Evolutionary conservation across 2,329 filamentous ascomycete species (phyloP), one percentile per base, ranked within the genome.

Genomic region (Escovopsis sp.): DNA sequence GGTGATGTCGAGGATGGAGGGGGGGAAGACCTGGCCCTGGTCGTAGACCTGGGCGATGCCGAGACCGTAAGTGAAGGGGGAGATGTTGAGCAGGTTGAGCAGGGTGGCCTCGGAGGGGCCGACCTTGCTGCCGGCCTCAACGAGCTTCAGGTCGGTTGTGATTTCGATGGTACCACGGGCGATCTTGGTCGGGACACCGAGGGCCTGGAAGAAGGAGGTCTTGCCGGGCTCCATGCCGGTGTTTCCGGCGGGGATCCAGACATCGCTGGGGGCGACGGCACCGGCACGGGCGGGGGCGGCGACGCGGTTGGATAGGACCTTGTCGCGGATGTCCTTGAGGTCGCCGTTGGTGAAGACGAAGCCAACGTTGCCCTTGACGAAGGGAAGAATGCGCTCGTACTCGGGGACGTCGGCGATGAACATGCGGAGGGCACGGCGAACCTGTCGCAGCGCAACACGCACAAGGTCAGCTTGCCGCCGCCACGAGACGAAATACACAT

Each of bases 111-210:
- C 90, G 61, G 90, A 98, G 59, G 90, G 79, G 65, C 92, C 90
- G 72, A 98, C 92, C 76, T 94, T 96, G 73, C 39, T 71, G 52
- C 79, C 78, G 48, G 84, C 76, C 73, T 94, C 86, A 58, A 96
- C 81, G 64, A 98, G 83, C 83, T 94, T 96, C 55, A 98, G 74
- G 61, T 98, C 90, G 55, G 79, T 72, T 47, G 87, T 94, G 61
- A 98, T 98, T 84, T 98, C 90, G 70, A 98, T 98, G 70, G 90
- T 98, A 92, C 90, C 92, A 93, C 90, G 90, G 62, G 90, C 90
- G 70, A 98, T 98, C 86, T 98, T 98, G 77, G 90, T 98, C 61
- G 90, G 90, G 62, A 98, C 86, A 85, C 88, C 88, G 68, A 98
- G 90, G 57, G 90, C 90, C 80, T 98, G 90, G 87, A 98, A 98